A percentile compares a stretch with the other conserved stretches of the same genome.
Conservation (phyloP, 495 filamentous ascomycete genomes). For the Annulohypoxylon stygium region DNA sequence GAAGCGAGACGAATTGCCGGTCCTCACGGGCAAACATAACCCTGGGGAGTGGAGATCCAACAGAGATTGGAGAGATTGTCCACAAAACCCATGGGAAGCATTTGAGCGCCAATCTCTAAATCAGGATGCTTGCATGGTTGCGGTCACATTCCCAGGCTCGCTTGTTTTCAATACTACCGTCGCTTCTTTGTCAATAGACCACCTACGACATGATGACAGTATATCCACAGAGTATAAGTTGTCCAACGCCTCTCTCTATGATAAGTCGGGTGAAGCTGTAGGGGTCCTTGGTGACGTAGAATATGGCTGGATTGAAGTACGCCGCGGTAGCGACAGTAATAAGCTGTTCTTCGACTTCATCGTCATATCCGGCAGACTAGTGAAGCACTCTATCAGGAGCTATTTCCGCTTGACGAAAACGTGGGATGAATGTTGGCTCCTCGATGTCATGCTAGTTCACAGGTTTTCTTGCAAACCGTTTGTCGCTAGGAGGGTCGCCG, state of each 20-base stretch:
- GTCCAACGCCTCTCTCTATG: not conserved
- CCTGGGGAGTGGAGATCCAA: slow-evolving; percentile 5
- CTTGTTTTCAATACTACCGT: slow-evolving; percentile 14
- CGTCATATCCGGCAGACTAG: not conserved
- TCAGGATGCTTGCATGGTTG: not conserved
- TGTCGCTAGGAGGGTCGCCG: slow-evolving; percentile 5
- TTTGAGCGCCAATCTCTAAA: not conserved
- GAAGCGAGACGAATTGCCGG: not conserved
- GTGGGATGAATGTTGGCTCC: not conserved
- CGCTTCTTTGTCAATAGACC: not conserved
- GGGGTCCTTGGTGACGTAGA: not conserved
- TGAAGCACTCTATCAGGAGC: not conserved
- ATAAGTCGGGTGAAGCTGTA: not conserved
- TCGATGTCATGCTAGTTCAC: slow-evolving; percentile 4
- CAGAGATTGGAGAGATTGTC: slow-evolving; percentile 5
- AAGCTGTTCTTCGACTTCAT: not conserved
- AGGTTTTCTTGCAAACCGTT: slow-evolving; percentile 1
- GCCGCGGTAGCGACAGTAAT: not conserved
- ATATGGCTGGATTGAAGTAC: not conserved
- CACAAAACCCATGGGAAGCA: not conserved
- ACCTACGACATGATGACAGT: not conserved
- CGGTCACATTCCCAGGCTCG: not conserved
- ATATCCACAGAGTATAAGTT: not conserved
- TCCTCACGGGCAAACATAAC: not conserved
- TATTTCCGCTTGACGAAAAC: too few relatives aligned